A percentile compares a stretch with the other conserved stretches of the same genome.
These are phyloP conservation scores for Fusarium dlaminii DNA, from an alignment of 2,329 filamentous ascomycete species.

Conservation along the genomic window DNA sequence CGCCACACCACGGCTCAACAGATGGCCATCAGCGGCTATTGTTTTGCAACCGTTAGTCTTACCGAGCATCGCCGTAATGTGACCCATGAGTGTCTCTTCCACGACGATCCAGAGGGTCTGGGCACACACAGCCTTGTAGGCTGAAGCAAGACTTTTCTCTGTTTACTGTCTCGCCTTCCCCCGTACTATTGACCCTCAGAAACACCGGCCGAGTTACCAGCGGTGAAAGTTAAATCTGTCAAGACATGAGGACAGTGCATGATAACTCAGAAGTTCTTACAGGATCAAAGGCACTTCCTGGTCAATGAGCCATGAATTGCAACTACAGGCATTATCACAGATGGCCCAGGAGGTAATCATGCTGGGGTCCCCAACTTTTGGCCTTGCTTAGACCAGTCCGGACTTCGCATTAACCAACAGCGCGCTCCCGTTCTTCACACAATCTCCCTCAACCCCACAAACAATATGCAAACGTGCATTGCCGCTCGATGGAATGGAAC, in stretches of 20 bases:
- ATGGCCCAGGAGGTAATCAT: not conserved
- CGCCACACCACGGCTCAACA: slow-evolving; percentile 15
- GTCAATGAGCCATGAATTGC: slow-evolving; percentile 6
- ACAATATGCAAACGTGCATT: slow-evolving; percentile 31
- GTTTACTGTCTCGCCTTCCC: slow-evolving; percentile 5
- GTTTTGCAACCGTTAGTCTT: slow-evolving; percentile 3
- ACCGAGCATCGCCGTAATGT: slow-evolving; percentile 7
- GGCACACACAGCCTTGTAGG: not conserved
- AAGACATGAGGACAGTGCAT: slow-evolving; percentile 7
- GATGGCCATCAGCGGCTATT: slow-evolving; percentile 3
- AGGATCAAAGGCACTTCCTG: slow-evolving; percentile 3
- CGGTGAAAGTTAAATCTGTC: not conserved
- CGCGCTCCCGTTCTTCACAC: slow-evolving; percentile 1
- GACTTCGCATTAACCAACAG: slow-evolving; percentile 23
- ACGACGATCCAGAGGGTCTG: not conserved
- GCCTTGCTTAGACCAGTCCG: slow-evolving; percentile 3
- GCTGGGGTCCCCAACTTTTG: slow-evolving; percentile 34
- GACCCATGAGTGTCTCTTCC: not conserved
- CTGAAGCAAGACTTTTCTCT: slow-evolving; percentile 1
- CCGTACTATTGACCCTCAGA: not conserved
- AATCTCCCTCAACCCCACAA: slow-evolving; percentile 35
- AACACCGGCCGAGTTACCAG: not conserved
- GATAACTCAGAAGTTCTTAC: not conserved
- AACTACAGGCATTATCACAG: slow-evolving; percentile 8
- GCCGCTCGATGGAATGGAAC: slow-evolving; percentile 26